Evolutionary conservation across 169 alveolate species (phyloP), one percentile per base, ranked within the genome.

Genomic region (Pseudocohnilembus persalinus): DNA sequence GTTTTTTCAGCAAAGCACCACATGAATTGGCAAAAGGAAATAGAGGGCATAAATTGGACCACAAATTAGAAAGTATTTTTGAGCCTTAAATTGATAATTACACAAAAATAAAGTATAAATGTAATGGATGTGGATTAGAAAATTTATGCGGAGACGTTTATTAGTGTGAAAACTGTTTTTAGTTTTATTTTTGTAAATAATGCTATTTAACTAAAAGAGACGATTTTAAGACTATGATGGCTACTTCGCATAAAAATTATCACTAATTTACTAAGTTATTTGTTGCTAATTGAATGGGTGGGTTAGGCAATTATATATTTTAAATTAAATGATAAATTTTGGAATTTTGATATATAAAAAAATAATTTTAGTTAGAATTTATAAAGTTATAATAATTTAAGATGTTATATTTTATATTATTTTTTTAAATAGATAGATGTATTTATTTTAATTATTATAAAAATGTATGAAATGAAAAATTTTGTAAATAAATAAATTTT

Each of bases 121-220:
- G 93, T 81, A 76, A 85, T 74, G 93, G 91, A n/a, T 88, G 92
- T 81, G 90, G 89, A 81, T 79, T 84, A 72, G 85, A 82, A 91
- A 83, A 89, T 31, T 79, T 88, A 32, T n/a, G 75, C 27, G 88
- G 87, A 29, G 82, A 80, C 33, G 76, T 91, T 64, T 88, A 88
- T 76, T 88, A 88, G 76, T 91, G 95, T 76, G 84, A 88, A 25
- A 82, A 91, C 28, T 91, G 95, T 68, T 88, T 88, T 78, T 91
- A 89, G 28, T 88, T 91, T 78, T 88, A 88, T 65, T 88, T 91
- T 31, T 91, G 95, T 73, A 82, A 85, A 49, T 63, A 35, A 34
- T 91, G 95, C 82, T 87, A 68, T 83, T 78, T 34, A 30, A 64
- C 80, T 0, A 91, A 85, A 68, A 78, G 88, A 29, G 90, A 88